Conservation (phyloP, 306 rosid genomes). For the Begonia masoniana region DNA sequence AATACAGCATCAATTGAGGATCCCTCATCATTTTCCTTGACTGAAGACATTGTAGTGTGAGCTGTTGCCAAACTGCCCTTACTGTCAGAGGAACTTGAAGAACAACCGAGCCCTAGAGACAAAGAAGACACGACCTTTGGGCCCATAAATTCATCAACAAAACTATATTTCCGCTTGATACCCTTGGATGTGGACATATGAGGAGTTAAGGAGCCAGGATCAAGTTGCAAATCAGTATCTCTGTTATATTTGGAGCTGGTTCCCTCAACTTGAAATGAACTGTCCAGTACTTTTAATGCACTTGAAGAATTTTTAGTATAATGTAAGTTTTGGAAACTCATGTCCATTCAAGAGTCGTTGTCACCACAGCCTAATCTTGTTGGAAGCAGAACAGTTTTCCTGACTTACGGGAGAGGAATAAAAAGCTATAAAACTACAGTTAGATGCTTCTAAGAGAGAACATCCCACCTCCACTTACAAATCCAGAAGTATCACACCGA, state of each 20-base stretch:
- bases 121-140: slow-evolving; percentile 53
- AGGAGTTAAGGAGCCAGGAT: slow-evolving; percentile 40
- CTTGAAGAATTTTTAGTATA: slow-evolving; percentile 42
- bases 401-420: slow-evolving; percentile 23
- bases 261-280: slow-evolving; percentile 36
- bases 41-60: slow-evolving; percentile 77
- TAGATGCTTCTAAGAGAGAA: slow-evolving; percentile 34
- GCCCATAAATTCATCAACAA: slow-evolving; percentile 31
- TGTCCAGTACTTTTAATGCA: too few species aligned
- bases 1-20: slow-evolving; percentile 69
- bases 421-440: slow-evolving; percentile 36
- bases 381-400: slow-evolving; percentile 23
- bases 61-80: slow-evolving; percentile 82
- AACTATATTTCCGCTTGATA: slow-evolving; percentile 70
- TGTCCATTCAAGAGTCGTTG: slow-evolving; percentile 43
- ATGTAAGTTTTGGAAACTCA: slow-evolving; percentile 44
- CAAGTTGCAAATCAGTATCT: slow-evolving; percentile 63
- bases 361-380: slow-evolving; percentile 18
- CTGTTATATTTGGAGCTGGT: slow-evolving; percentile 27
- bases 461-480: slow-evolving; percentile 89
- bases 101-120: slow-evolving; percentile 68
- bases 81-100: slow-evolving; percentile 80
- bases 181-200: slow-evolving; percentile 38
- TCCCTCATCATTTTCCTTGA: slow-evolving; percentile 79
- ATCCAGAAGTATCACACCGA: slow-evolving; percentile 93